A percentile compares a stretch with the other conserved stretches of the same genome.
phyloP scores from a whole-genome alignment of 2,329 filamentous ascomycete genomes.

The Pezicula carpinea region DNA sequence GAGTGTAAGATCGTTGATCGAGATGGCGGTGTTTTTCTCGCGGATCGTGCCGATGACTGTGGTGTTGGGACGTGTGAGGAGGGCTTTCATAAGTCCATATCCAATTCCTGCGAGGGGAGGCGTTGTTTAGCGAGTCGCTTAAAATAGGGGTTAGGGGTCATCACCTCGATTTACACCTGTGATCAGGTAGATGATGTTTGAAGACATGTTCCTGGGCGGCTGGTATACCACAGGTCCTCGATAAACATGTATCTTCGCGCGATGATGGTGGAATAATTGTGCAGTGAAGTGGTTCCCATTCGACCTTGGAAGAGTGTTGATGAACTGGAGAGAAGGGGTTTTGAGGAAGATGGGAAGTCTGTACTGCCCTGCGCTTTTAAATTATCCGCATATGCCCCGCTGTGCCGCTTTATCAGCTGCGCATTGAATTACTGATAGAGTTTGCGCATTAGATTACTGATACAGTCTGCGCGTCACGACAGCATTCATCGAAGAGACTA shows the following conservation, averaged over 20 bases:
- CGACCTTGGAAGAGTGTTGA: neutral
- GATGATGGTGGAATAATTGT: no score
- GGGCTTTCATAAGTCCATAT: constrained; percentile 26
- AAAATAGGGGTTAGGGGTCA: constrained; percentile 14
- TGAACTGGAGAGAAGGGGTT: neutral
- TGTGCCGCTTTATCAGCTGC: no score
- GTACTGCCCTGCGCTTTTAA: no score
- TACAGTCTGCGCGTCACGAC: no score
- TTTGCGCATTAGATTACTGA: no score
- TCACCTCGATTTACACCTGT: constrained; percentile 26
- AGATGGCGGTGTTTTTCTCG: constrained; percentile 16
- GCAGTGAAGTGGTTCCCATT: neutral
- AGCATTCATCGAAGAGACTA: no score
- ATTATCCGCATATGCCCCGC: no score
- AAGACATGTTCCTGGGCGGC: constrained; percentile 7
- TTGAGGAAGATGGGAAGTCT: neutral
- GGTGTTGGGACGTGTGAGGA: constrained; percentile 32
- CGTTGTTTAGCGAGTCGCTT: neutral
- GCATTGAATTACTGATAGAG: no score
- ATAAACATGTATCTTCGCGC: neutral
- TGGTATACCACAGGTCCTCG: neutral
- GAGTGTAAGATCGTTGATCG: constrained; percentile 21
- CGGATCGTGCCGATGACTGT: constrained; percentile 37
- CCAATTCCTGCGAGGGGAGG: constrained; percentile 25
- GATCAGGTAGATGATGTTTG: constrained; percentile 17